These are phyloP conservation scores for Pestalotiopsis sp. DNA, from an alignment of 2,329 filamentous ascomycete species.

Conservation along the genomic window DNA sequence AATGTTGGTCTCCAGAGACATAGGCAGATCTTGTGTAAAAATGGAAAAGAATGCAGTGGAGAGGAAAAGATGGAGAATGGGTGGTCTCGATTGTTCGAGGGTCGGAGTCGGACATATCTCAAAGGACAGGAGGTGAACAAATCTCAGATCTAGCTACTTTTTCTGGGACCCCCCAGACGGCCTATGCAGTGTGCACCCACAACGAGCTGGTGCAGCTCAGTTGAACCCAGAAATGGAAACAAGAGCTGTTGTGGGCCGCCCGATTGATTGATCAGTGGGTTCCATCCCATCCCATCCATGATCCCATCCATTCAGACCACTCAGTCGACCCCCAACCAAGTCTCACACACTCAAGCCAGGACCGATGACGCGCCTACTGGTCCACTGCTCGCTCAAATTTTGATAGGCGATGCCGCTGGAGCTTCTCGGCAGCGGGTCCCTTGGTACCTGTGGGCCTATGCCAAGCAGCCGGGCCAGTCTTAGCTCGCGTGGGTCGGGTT, in stretches of 20 bases:
- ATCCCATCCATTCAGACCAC: not conserved
- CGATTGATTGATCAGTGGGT: not conserved
- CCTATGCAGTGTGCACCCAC: not conserved
- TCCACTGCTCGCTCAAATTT: conserved; percentile 14
- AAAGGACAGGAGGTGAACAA: conserved; percentile 5
- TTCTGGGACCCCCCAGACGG: not conserved
- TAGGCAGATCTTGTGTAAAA: not conserved
- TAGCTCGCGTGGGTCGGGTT: not conserved
- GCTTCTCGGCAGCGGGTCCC: conserved; percentile 3
- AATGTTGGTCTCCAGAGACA: not conserved
- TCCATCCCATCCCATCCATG: not conserved
- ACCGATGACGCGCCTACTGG: conserved; percentile 8
- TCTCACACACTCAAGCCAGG: not conserved
- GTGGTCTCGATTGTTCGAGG: conserved; percentile 8
- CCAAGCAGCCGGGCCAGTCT: conserved; percentile 3
- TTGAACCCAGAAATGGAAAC: not conserved
- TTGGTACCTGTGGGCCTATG: not conserved
- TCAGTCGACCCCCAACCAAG: not conserved
- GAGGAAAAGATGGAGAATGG: conserved; percentile 5
- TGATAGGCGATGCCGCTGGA: conserved; percentile 13
- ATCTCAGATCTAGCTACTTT: conserved; percentile 1
- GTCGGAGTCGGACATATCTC: not conserved
- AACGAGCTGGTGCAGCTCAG: not conserved
- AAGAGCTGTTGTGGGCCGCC: not conserved
- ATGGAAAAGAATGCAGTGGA: conserved; percentile 2